phyloP scores from a whole-genome alignment of 352 stramenopile genomes.

The Pythium biforme region DNA sequence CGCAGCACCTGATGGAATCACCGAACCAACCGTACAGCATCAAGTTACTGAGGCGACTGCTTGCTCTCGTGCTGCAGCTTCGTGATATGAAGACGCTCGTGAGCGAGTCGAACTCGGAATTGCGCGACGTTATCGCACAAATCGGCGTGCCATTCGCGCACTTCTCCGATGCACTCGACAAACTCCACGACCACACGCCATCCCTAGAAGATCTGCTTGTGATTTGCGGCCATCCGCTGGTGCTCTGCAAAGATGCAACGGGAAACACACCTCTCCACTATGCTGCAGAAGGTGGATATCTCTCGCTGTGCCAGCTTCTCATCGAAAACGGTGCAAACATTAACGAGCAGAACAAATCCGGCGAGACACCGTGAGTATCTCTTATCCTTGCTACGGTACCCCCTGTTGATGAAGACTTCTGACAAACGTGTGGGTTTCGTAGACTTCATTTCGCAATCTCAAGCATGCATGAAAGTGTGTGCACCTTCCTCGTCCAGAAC shows the following conservation, averaged over 20 bases:
- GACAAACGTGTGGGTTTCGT: background rate
- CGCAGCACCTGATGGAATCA: constrained; percentile 56
- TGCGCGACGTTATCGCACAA: constrained; percentile 47
- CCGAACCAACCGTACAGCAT: constrained; percentile 67
- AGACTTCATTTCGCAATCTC: constrained; percentile 83
- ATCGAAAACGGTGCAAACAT: constrained; percentile 69
- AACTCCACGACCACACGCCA: constrained; percentile 51
- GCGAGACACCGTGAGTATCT: constrained; percentile 66
- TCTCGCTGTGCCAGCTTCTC: constrained; percentile 60
- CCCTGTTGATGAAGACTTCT: too few relatives aligned
- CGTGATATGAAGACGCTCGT: constrained; percentile 51
- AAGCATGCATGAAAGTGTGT: constrained; percentile 71
- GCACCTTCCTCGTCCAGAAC: constrained; percentile 50
- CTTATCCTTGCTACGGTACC: background rate
- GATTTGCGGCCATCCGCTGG: constrained; percentile 73
- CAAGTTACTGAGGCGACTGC: constrained; percentile 42
- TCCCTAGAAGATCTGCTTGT: constrained; percentile 60
- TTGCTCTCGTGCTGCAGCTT: constrained; percentile 49
- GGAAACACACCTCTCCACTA: constrained; percentile 81
- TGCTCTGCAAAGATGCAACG: constrained; percentile 53
- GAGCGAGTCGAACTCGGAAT: constrained; percentile 56
- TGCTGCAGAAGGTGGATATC: constrained; percentile 69
- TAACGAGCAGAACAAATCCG: constrained; percentile 75
- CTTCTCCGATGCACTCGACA: constrained; percentile 68
- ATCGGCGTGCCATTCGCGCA: constrained; percentile 58